phyloP scores from a whole-genome alignment of 306 rosid genomes.

The Cyclanthera cordifolia region DNA sequence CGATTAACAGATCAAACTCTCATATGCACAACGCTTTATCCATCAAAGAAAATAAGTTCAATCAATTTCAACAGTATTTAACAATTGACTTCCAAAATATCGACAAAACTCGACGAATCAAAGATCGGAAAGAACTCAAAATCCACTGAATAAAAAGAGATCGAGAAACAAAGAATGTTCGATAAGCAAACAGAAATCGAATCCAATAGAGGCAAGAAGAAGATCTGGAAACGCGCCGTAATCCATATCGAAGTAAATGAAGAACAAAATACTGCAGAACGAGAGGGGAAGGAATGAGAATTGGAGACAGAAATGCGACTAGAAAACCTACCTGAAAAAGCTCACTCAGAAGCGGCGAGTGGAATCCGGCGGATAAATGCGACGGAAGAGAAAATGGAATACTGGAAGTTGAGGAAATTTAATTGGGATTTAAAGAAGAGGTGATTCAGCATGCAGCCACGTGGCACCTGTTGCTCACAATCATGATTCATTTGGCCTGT shows the following conservation, averaged over 20 bases:
- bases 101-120: neutral
- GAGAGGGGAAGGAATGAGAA: neutral
- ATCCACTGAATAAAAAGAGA: neutral
- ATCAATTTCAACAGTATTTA: neutral
- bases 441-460: neutral
- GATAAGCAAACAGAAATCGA: neutral
- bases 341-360: neutral
- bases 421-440: conserved; percentile 4
- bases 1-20: neutral
- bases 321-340: neutral
- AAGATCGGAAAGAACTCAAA: neutral
- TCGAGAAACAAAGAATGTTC: neutral
- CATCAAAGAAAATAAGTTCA: neutral
- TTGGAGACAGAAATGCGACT: neutral
- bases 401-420: neutral
- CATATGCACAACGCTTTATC: neutral
- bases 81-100: neutral
- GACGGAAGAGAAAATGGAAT: neutral
- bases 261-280: neutral
- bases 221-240: neutral
- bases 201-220: neutral
- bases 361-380: neutral
- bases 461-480: too few relatives aligned
- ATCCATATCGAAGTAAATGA: neutral
- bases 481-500: too few relatives aligned